phyloP scores from a whole-genome alignment of 2,329 filamentous ascomycete genomes.

The Paraphaeosphaeria sporulosa region DNA sequence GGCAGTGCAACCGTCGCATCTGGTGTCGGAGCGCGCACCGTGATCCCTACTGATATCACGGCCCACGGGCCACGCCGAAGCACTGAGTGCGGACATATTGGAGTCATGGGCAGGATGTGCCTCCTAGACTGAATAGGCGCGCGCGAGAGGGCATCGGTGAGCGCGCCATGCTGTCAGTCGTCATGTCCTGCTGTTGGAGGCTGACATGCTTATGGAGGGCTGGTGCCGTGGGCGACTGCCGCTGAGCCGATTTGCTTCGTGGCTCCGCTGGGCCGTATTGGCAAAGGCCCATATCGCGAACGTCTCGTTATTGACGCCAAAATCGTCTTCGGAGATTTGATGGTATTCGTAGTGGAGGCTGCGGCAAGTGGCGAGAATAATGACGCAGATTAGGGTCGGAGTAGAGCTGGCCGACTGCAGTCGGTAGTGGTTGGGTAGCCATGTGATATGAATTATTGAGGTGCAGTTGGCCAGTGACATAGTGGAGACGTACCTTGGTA shows the following conservation, averaged over 20 bases:
- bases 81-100: conserved; percentile 1
- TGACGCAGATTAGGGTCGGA: conserved; percentile 10
- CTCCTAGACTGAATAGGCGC: conserved; percentile 1
- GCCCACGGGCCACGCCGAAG: not conserved
- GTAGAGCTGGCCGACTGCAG: conserved; percentile 3
- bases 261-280: conserved; percentile 23
- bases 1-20: conserved; percentile 4
- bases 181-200: conserved; percentile 2
- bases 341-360: not conserved
- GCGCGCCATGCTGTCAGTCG: not conserved
- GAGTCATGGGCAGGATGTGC: not conserved
- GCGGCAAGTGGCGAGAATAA: not conserved
- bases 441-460: conserved; percentile 2
- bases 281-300: conserved; percentile 1
- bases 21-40: conserved; percentile 8
- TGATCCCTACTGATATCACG: conserved; percentile 4
- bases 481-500: conserved; percentile 5
- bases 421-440: conserved; percentile 5
- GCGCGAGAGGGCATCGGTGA: conserved; percentile 7
- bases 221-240: not conserved
- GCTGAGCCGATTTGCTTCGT: conserved; percentile 8
- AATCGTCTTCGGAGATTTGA: conserved; percentile 10
- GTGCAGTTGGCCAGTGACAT: not conserved
- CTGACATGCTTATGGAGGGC: not conserved
- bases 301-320: conserved; percentile 5